Conservation (phyloP, 2,329 filamentous ascomycete species). For the Penicillium palitans region DNA sequence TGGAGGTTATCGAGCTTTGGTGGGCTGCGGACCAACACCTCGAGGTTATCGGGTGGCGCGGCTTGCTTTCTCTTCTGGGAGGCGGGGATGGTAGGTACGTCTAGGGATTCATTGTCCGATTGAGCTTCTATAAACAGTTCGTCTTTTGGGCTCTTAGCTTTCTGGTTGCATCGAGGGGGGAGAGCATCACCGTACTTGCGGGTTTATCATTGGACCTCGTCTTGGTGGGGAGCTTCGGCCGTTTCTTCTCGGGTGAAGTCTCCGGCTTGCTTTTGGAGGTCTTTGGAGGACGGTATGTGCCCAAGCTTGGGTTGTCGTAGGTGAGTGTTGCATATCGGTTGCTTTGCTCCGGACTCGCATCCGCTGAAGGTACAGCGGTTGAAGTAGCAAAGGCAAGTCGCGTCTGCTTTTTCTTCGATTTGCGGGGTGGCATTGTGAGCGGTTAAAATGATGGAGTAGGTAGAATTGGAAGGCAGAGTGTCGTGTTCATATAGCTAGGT, state of each 20-base stretch:
- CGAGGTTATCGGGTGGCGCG: background rate
- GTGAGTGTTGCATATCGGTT: constrained; percentile 37
- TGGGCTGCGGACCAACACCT: background rate
- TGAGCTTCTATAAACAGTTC: background rate
- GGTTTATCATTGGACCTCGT: background rate
- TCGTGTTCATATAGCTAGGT: background rate
- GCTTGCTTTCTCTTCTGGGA: constrained; percentile 13
- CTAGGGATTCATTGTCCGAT: constrained; percentile 10
- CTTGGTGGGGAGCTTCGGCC: background rate
- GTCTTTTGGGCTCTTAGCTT: constrained; percentile 8
- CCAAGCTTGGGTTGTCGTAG: constrained; percentile 33
- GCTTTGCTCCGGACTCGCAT: constrained; percentile 21
- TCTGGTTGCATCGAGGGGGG: background rate
- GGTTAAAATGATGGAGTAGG: background rate
- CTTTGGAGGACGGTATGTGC: constrained; percentile 12
- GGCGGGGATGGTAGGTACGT: constrained; percentile 13
- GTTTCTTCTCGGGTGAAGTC: background rate
- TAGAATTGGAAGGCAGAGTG: background rate
- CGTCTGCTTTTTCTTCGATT: constrained; percentile 42
- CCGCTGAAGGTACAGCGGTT: constrained; percentile 23
- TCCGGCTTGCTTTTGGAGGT: constrained; percentile 6
- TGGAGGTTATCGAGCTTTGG: background rate
- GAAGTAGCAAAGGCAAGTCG: constrained; percentile 45
- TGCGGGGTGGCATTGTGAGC: constrained; percentile 33
- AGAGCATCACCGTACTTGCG: background rate